Evolutionary conservation across 345 rosid genomes (phyloP).

Genomic region (Adansonia digitata): DNA sequence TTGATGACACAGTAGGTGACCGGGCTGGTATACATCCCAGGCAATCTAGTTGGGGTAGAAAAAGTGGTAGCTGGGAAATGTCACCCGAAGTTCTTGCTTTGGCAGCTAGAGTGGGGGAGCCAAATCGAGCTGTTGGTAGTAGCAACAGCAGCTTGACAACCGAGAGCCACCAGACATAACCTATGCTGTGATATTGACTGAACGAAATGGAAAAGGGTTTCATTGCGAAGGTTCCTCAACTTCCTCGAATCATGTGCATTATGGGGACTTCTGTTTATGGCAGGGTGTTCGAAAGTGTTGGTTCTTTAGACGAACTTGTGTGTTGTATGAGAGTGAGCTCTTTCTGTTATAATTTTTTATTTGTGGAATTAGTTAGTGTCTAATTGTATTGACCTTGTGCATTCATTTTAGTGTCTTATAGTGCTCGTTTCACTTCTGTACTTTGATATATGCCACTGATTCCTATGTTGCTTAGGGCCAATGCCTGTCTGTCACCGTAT

Average conservation of each 20-base stretch:
- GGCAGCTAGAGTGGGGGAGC: conserved; percentile 85
- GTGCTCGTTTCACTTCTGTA: background rate
- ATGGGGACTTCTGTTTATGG: conserved; percentile 12
- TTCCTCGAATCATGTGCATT: conserved; percentile 1
- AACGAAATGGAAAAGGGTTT: conserved; percentile 19
- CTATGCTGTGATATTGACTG: conserved; percentile 5
- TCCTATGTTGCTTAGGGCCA: background rate
- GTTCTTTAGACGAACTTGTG: conserved; percentile 37
- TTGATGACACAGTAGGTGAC: conserved; percentile 62
- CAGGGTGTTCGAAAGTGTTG: conserved; percentile 26
- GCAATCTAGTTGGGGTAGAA: conserved; percentile 75
- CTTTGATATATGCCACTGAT: background rate
- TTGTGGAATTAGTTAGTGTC: conserved; percentile 40
- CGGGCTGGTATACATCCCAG: conserved; percentile 66
- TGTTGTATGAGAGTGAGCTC: conserved; percentile 42
- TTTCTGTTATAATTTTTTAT: conserved; percentile 23
- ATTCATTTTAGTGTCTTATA: conserved; percentile 9
- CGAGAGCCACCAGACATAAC: conserved; percentile 50
- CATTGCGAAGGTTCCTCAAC: conserved; percentile 5
- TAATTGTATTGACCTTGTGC: conserved; percentile 27
- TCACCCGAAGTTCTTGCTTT: conserved; percentile 64
- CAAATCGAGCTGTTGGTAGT: conserved; percentile 55
- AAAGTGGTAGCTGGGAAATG: conserved; percentile 59
- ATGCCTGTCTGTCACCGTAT: background rate
- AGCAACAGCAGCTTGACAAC: conserved; percentile 51